Evolutionary conservation across 2,329 filamentous ascomycete genomes (phyloP), one percentile per base, ranked within the genome.

Genomic region (Fusarium nygamai): DNA sequence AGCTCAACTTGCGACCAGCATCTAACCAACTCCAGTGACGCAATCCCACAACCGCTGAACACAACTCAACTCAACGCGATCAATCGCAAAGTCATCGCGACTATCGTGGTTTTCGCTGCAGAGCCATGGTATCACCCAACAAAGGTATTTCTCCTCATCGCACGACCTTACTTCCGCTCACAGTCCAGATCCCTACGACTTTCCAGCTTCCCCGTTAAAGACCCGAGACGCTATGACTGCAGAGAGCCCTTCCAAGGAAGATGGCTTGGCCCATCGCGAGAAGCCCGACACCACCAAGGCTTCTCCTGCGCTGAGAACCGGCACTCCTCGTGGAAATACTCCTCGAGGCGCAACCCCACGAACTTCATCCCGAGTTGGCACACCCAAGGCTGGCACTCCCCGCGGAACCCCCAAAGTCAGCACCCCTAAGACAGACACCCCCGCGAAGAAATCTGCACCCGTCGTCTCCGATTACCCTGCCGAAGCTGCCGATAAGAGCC

Each of bases 1-100:
- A 74, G 68, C 43, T 63, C 72, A 75, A 74, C 73, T 75, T 75
- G 73, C 73, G 73, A 73, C 72, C 69, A 50, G 53, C 73, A 75
- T 57, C 70, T 29, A 38, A 27, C 69, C 27, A 38, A 27, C 51
- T 46, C 43, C 72, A 68, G 73, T 75, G 73, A 75, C 73, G 73
- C 73, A 75, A 75, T 75, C 68, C 69, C n/a, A 60, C 61, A 58
- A 33, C 64, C 39, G 51, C 48, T 57, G 46, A 33, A n/a, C 29
- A 48, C 39, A 54, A 39, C 34, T 62, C 39, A 50, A 39, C 34
- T 62, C 59, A 54, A 63, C 64, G 31, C 48, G 22, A 38, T 36
- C 34, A 53, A 50, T 38, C 66, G 33, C 51, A 43, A 44, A 71
- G 67, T 66, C 72, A 67, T 67, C 65, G 53, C 54, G 43, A 43